Conservation (phyloP, 108 stramenopile genomes). For the Cafeteria roenbergensis region DNA sequence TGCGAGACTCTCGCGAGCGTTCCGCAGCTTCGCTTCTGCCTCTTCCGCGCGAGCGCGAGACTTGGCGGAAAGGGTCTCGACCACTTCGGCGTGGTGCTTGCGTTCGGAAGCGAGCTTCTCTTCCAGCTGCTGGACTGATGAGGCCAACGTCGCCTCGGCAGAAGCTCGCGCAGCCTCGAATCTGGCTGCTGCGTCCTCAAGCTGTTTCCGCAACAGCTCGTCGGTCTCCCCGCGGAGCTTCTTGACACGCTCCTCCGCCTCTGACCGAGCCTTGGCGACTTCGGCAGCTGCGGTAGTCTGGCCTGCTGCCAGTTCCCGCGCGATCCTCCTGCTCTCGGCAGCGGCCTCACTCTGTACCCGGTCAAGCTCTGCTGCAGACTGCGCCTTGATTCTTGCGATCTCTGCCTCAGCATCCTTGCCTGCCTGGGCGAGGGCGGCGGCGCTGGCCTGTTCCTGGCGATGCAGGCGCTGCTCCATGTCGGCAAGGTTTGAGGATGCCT, state of each 20-base stretch:
- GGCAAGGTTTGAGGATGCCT: not conserved
- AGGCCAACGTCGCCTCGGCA: no score
- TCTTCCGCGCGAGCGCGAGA: no score
- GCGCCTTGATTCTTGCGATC: not conserved
- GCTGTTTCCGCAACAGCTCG: not conserved
- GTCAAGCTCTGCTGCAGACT: not conserved
- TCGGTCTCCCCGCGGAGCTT: not conserved
- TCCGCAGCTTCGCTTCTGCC: no score
- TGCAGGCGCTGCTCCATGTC: not conserved
- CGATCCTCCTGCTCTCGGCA: not conserved
- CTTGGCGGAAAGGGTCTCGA: no score
- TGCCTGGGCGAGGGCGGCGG: not conserved
- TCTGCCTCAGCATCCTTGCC: not conserved
- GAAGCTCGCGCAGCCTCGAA: no score
- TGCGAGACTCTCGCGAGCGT: not conserved
- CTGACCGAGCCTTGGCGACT: not conserved
- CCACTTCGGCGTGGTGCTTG: no score
- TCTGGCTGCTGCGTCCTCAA: not conserved
- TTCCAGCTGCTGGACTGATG: no score
- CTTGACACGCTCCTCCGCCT: not conserved
- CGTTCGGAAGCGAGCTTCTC: no score
- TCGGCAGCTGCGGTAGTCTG: not conserved
- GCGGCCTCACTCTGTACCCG: not conserved
- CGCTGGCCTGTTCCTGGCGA: not conserved
- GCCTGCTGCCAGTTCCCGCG: not conserved